Evolutionary conservation across 2,329 filamentous ascomycete genomes (phyloP), one percentile per base, ranked within the genome.

Genomic region (Metarhizium rileyi): DNA sequence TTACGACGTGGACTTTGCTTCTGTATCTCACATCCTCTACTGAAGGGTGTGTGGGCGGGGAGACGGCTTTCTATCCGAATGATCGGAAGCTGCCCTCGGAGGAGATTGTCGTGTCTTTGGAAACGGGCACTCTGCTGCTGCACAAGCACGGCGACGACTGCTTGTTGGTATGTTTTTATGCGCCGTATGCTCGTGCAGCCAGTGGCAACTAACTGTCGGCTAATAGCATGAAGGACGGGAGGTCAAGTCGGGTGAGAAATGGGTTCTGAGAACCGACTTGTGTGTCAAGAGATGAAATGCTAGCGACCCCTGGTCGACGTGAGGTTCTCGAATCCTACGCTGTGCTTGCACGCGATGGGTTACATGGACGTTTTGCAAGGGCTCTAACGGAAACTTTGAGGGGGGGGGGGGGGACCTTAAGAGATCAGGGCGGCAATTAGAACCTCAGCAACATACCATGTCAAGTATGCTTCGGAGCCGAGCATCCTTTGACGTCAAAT

Each of bases 121-220:
- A 95, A 64, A 84, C 84, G n/a, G 91, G 91, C 2, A 86, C 91
- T 76, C 78, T 89, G 30, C 72, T 96, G 26, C 71, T 96, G 52
- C 91, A 96, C 67, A 87, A 87, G 55, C 91, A 96, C 68, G 90
- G 91, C 0, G 80, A 88, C 56, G 86, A 91, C 54, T 96, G 91
- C 68, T 78, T 96, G 71, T 69, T 96, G 61, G 79, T 82, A 61
- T 65, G 75, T 71, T 28, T 25, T 5, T 23, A 7, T 20, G 20
- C 38, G 12, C 5, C 35, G n/a, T 3, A 42, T 38, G 22, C 12
- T 42, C 3, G 38, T 4, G 25, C 8, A 6, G 14, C n/a, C 12
- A 14, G n/a, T n/a, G 8, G 8, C 12, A 9, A 38, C 40, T 71
- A 71, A 54, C 46, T 52, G 25, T 49, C 27, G 20, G 40, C 9